phyloP scores from a whole-genome alignment of 2,329 filamentous ascomycete genomes.

The Fonsecaea multimorphosa region DNA sequence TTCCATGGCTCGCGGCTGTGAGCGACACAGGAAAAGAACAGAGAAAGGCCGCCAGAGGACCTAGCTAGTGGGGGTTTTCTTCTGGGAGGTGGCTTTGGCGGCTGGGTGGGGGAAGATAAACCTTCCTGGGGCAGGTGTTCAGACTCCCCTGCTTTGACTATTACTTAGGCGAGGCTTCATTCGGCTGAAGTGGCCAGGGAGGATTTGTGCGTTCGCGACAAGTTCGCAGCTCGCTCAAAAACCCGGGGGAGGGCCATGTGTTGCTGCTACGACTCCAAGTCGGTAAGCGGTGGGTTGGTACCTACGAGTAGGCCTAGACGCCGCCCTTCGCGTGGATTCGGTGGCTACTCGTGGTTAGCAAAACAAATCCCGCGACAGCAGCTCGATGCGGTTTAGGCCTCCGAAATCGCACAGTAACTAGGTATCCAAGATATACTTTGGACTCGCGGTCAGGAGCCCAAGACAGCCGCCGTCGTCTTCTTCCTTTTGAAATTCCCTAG shows the following conservation, averaged over 20 bases:
- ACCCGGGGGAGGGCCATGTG: slow-evolving; percentile 1
- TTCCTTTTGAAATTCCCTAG: neutral
- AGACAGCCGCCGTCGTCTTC: neutral
- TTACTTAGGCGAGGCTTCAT: neutral
- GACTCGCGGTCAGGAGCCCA: neutral
- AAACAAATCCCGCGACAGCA: neutral
- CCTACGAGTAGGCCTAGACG: too few species aligned
- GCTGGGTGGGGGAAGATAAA: neutral
- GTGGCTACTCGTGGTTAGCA: neutral
- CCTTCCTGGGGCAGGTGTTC: neutral
- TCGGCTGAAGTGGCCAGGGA: neutral
- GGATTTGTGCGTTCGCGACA: neutral
- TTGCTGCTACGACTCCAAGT: neutral
- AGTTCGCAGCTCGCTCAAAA: neutral
- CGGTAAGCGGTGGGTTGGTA: too few species aligned
- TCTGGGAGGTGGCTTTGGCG: neutral
- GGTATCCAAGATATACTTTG: neutral
- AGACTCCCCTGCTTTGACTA: neutral
- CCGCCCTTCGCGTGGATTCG: neutral
- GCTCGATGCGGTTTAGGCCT: neutral
- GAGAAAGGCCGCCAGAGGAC: neutral
- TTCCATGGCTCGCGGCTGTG: neutral
- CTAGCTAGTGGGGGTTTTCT: slow-evolving; percentile 1
- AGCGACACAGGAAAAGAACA: neutral
- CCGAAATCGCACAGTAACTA: neutral